A percentile compares a stretch with the other conserved stretches of the same genome.
Evolutionary conservation across 2,329 filamentous ascomycete genomes (phyloP).

Genomic region (Neofusicoccum parvum): DNA sequence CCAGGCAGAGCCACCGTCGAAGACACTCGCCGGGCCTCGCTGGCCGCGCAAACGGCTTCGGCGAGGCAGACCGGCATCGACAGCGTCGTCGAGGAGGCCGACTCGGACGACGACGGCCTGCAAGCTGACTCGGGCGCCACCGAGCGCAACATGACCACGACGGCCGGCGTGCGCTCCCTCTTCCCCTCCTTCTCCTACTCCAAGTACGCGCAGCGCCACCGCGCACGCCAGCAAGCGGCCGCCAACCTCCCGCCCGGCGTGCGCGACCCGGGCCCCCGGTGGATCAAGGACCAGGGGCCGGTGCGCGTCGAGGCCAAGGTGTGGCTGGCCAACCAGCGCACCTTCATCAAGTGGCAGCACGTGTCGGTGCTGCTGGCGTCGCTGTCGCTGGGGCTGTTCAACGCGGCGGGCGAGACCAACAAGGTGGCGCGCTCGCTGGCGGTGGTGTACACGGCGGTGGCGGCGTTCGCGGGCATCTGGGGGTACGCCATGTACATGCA

Average conservation of each 20-base stretch:
- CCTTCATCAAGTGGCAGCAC: constrained; percentile 98
- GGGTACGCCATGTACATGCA: constrained; percentile 81
- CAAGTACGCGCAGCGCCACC: constrained; percentile 62
- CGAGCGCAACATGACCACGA: constrained; percentile 49
- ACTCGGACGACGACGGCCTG: constrained; percentile 53
- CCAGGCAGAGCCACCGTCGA: constrained; percentile 27
- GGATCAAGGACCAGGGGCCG: constrained; percentile 93
- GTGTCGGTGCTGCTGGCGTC: constrained; percentile 85
- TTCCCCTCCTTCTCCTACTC: constrained; percentile 82
- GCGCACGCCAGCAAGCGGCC: constrained; percentile 42
- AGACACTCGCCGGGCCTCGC: constrained; percentile 23
- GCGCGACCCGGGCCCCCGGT: constrained; percentile 71
- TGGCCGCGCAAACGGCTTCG: constrained; percentile 28
- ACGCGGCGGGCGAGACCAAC: constrained; percentile 76
- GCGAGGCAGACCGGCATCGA: constrained; percentile 26
- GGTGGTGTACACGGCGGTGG: constrained; percentile 79
- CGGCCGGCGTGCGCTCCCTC: constrained; percentile 65
- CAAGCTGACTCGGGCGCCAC: constrained; percentile 31
- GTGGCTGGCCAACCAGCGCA: constrained; percentile 97
- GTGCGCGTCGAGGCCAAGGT: constrained; percentile 96
- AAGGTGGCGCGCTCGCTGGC: constrained; percentile 76
- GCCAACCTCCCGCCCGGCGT: constrained; percentile 79
- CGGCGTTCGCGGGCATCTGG: constrained; percentile 82
- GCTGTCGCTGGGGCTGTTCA: constrained; percentile 82
- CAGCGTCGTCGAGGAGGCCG: constrained; percentile 46